These are phyloP conservation scores for Aspergillus uvarum DNA, from an alignment of 2,329 filamentous ascomycete species.

Conservation along the genomic window DNA sequence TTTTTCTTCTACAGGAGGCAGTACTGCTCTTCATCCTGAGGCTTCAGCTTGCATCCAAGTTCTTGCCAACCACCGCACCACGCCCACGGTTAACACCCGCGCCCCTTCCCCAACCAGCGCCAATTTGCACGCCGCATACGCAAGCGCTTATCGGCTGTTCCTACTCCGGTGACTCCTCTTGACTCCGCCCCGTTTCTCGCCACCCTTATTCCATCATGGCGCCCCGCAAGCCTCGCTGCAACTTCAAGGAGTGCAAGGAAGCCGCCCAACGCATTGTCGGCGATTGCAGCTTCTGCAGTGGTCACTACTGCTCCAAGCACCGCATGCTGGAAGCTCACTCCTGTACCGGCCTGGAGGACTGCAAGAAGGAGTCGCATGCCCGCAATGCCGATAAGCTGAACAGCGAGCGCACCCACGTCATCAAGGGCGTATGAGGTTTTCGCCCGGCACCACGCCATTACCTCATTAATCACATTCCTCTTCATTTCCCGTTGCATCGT, in stretches of 20 bases:
- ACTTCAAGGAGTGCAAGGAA: slow-evolving; percentile 84
- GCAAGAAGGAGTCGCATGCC: slow-evolving; percentile 95
- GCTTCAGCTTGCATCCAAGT: background rate
- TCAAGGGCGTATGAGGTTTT: slow-evolving; percentile 76
- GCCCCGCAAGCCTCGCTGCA: slow-evolving; percentile 69
- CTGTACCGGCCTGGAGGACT: slow-evolving; percentile 90
- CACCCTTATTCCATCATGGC: slow-evolving; percentile 32
- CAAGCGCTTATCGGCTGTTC: slow-evolving; percentile 11
- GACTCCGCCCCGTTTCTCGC: slow-evolving; percentile 13
- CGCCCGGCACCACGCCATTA: background rate
- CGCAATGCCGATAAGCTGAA: slow-evolving; percentile 91
- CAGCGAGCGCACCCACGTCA: slow-evolving; percentile 87
- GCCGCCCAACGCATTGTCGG: slow-evolving; percentile 89
- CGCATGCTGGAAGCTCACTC: slow-evolving; percentile 91
- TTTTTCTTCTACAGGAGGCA: background rate
- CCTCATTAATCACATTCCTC: slow-evolving; percentile 14
- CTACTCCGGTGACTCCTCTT: slow-evolving; percentile 14
- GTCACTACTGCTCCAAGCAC: slow-evolving; percentile 94
- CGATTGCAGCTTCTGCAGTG: slow-evolving; percentile 91
- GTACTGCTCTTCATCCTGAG: background rate
- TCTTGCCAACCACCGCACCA: background rate
- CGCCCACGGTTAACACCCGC: slow-evolving; percentile 3
- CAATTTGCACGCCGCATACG: background rate
- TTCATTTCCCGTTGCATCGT: slow-evolving; percentile 18
- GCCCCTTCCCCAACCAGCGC: background rate